Percentiles rank a stretch among this genome's conserved stretches.
These are phyloP conservation scores for Acephala macrosclerotiorum DNA, from an alignment of 2,329 filamentous ascomycete species.

Conservation along the genomic window DNA sequence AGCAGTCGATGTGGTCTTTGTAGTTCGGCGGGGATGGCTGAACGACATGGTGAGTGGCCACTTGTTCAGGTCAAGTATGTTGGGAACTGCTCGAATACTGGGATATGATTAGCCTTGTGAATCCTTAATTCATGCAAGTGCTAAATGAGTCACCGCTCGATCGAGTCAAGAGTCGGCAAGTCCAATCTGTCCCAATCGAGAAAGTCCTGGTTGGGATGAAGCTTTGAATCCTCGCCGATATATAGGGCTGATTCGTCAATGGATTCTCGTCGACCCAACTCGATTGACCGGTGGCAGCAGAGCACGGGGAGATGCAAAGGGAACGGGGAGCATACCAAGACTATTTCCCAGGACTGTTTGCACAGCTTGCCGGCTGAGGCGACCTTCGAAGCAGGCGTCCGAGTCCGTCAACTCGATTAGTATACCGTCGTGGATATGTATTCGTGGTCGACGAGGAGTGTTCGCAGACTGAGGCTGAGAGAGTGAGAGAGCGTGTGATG, in stretches of 20 bases:
- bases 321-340: slow-evolving; percentile 3
- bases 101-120: slow-evolving; percentile 39
- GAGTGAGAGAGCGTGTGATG: background rate
- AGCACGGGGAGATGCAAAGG: slow-evolving; percentile 3
- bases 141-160: slow-evolving; percentile 39
- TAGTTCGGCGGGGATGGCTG: slow-evolving; percentile 45
- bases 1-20: slow-evolving; percentile 48
- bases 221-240: slow-evolving; percentile 31
- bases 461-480: background rate
- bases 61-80: slow-evolving; percentile 18
- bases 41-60: slow-evolving; percentile 44
- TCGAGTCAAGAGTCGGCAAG: slow-evolving; percentile 36
- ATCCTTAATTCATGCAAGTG: slow-evolving; percentile 37
- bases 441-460: slow-evolving; percentile 3
- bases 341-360: background rate
- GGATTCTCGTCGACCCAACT: slow-evolving; percentile 15
- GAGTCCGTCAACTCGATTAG: background rate
- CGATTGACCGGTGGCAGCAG: slow-evolving; percentile 20
- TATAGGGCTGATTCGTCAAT: slow-evolving; percentile 41
- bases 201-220: slow-evolving; percentile 27
- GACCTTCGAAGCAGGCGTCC: slow-evolving; percentile 6
- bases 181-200: slow-evolving; percentile 33
- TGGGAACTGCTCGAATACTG: slow-evolving; percentile 33
- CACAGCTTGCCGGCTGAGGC: background rate
- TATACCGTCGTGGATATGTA: background rate